A percentile compares a stretch with the other conserved stretches of the same genome.
Conservation (phyloP, 2,329 filamentous ascomycete species). For the Tolypocladium paradoxum region DNA sequence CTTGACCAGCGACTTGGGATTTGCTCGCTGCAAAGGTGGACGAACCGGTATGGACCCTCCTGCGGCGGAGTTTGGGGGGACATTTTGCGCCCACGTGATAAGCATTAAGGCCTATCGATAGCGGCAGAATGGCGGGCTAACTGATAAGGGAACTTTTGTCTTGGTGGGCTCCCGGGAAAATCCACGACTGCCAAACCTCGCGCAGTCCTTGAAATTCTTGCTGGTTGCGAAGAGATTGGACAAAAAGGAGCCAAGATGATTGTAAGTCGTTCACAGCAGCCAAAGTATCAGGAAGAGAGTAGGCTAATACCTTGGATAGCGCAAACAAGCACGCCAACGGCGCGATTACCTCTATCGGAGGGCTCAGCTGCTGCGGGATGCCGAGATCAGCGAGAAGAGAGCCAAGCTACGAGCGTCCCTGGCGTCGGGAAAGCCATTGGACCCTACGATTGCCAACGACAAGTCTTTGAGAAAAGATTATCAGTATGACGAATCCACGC, state of each 20-base stretch:
- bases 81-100: slow-evolving; percentile 31
- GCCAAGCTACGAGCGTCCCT: slow-evolving; percentile 78
- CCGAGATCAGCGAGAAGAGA: slow-evolving; percentile 85
- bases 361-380: slow-evolving; percentile 77
- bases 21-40: slow-evolving; percentile 5
- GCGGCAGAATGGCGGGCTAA: slow-evolving; percentile 9
- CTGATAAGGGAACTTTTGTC: slow-evolving; percentile 24
- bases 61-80: slow-evolving; percentile 24
- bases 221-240: neutral
- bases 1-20: slow-evolving; percentile 1
- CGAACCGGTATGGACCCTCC: slow-evolving; percentile 6
- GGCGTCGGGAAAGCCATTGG: slow-evolving; percentile 78
- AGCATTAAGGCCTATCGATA: slow-evolving; percentile 8
- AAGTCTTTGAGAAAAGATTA: slow-evolving; percentile 75
- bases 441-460: slow-evolving; percentile 76
- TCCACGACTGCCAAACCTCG: neutral
- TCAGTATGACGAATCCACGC: slow-evolving; percentile 80
- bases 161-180: slow-evolving; percentile 1
- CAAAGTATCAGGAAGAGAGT: neutral
- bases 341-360: slow-evolving; percentile 69
- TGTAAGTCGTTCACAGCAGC: neutral
- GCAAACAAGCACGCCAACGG: slow-evolving; percentile 31
- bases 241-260: slow-evolving; percentile 1
- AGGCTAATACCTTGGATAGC: slow-evolving; percentile 16
- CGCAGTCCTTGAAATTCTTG: neutral